Evolutionary conservation across 352 stramenopile species (phyloP).

Genomic region (Phytophthora rubi): DNA sequence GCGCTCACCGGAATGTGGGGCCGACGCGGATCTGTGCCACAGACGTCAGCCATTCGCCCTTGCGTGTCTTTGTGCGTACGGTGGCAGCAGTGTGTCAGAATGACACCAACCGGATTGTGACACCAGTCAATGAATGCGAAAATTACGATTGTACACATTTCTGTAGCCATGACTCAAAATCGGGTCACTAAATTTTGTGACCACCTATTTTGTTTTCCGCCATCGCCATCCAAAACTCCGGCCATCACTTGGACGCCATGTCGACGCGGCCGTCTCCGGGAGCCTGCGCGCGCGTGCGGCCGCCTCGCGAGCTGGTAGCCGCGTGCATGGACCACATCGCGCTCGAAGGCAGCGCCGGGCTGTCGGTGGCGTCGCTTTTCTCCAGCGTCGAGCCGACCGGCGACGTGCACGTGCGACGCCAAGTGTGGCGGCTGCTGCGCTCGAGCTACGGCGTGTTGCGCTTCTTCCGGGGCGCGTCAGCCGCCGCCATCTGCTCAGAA

Average conservation of each 20-base stretch:
- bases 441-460: slow-evolving; percentile 48
- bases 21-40: slow-evolving; percentile 6
- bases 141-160: no score
- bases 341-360: slow-evolving; percentile 55
- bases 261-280: neutral
- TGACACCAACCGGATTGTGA: neutral
- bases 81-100: neutral
- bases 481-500: neutral
- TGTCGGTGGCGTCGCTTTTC: slow-evolving; percentile 51
- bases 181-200: no score
- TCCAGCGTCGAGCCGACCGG: slow-evolving; percentile 44
- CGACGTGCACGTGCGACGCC: slow-evolving; percentile 52
- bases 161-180: neutral
- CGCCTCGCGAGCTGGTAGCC: slow-evolving; percentile 56
- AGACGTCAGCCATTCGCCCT: neutral
- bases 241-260: slow-evolving; percentile 15
- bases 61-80: slow-evolving; percentile 17
- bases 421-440: slow-evolving; percentile 64
- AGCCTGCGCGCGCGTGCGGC: slow-evolving; percentile 2
- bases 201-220: neutral
- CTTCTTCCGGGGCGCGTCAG: slow-evolving; percentile 47
- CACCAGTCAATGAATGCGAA: neutral
- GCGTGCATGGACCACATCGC: slow-evolving; percentile 70
- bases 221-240: slow-evolving; percentile 26
- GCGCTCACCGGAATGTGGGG: slow-evolving; percentile 22